A percentile compares a stretch with the other conserved stretches of the same genome.
These are phyloP conservation scores for Orbilia brochopaga DNA, from an alignment of 2,329 filamentous ascomycete genomes.

Conservation along the genomic window DNA sequence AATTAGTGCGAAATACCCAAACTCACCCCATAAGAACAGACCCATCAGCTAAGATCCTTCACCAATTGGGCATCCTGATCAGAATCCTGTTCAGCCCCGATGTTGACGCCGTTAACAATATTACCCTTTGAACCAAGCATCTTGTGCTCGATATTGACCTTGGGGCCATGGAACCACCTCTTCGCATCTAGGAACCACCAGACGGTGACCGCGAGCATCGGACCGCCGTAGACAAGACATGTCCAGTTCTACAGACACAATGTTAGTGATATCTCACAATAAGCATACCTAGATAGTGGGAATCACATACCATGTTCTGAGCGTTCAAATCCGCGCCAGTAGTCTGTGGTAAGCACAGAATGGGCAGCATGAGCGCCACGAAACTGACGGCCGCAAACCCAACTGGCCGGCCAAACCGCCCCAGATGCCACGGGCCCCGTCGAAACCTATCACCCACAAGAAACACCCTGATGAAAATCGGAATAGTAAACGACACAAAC, in stretches of 20 bases:
- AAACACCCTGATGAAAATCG: conserved; percentile 66
- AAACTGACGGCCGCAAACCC: conserved; percentile 67
- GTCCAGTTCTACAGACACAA: conserved; percentile 70
- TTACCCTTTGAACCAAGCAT: conserved; percentile 60
- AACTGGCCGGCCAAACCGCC: conserved; percentile 65
- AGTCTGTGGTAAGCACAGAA: conserved; percentile 69
- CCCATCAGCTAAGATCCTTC: conserved; percentile 36
- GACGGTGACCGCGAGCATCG: conserved; percentile 66
- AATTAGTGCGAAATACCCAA: not conserved
- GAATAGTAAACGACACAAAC: conserved; percentile 68
- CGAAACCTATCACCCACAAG: conserved; percentile 70
- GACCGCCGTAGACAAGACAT: conserved; percentile 69
- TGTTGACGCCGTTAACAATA: conserved; percentile 57
- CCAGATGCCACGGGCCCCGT: conserved; percentile 72
- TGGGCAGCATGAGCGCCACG: conserved; percentile 70
- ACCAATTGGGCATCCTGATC: conserved; percentile 22
- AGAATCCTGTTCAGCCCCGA: conserved; percentile 19
- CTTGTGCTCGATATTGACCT: conserved; percentile 69
- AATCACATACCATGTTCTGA: conserved; percentile 26
- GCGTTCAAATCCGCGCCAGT: conserved; percentile 59
- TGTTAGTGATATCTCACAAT: not conserved
- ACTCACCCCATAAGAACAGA: not conserved
- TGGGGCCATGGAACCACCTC: conserved; percentile 74
- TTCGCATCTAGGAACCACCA: conserved; percentile 70
- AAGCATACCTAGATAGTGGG: not conserved